These are phyloP conservation scores for Lachnellula suecica DNA, from an alignment of 2,329 filamentous ascomycete genomes.

Conservation along the genomic window DNA sequence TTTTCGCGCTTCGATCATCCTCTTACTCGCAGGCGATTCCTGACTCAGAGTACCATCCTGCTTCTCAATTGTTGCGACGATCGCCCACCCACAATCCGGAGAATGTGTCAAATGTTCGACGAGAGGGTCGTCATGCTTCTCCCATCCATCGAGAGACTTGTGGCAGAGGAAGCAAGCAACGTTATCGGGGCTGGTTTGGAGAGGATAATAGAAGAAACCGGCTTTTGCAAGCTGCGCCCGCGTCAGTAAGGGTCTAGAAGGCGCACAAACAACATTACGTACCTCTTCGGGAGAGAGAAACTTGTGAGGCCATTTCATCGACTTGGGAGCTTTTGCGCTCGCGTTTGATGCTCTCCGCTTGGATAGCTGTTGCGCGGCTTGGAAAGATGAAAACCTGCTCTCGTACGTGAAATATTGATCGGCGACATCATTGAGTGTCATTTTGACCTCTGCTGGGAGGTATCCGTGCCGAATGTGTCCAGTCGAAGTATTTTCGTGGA, in stretches of 20 bases:
- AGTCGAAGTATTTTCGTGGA: not conserved
- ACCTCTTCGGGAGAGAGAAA: slow-evolving; percentile 65
- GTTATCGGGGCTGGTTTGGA: slow-evolving; percentile 76
- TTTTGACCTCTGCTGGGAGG: slow-evolving; percentile 11
- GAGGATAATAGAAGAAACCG: slow-evolving; percentile 87
- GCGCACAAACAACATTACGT: slow-evolving; percentile 13
- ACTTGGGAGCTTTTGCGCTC: slow-evolving; percentile 55
- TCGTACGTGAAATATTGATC: slow-evolving; percentile 63
- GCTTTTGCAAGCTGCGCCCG: slow-evolving; percentile 74
- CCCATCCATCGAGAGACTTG: slow-evolving; percentile 88
- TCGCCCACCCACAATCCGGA: slow-evolving; percentile 82
- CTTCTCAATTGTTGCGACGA: slow-evolving; percentile 63
- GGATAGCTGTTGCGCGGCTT: slow-evolving; percentile 57
- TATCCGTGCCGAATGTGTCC: not conserved
- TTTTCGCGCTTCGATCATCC: slow-evolving; percentile 74
- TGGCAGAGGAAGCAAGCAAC: slow-evolving; percentile 85
- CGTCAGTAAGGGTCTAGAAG: slow-evolving; percentile 12
- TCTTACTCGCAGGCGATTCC: slow-evolving; percentile 71
- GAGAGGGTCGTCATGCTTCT: slow-evolving; percentile 78
- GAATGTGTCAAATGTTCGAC: slow-evolving; percentile 84
- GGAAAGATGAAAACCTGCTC: slow-evolving; percentile 79
- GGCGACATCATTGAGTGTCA: slow-evolving; percentile 30
- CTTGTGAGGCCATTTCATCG: slow-evolving; percentile 76
- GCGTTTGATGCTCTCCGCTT: slow-evolving; percentile 71
- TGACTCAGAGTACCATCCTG: slow-evolving; percentile 61